Evolutionary conservation across 108 stramenopile species (phyloP), one percentile per base, ranked within the genome.

Genomic region (Nannochloropsis gaditana): DNA sequence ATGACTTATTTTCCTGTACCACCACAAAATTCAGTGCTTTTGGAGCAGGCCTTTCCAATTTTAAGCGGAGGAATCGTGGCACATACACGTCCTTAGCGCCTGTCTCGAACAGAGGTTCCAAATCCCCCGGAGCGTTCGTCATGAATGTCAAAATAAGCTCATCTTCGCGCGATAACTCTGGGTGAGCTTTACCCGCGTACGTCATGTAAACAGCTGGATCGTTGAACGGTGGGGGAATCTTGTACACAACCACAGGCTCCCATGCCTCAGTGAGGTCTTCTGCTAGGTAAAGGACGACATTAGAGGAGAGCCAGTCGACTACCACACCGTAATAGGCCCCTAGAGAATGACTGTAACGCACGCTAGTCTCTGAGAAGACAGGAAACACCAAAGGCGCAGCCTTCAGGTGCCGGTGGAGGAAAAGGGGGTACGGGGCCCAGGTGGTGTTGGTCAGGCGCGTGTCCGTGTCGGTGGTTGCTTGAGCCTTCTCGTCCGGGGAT

Each of bases 141-240:
- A 73, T 73, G 59, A 73, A 73, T 0, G 59, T 73, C 59, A 73
- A 6, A 73, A 73, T 73, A n/a, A 73, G 15, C 59, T 73, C 59
- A 73, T 73, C n/a, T 8, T 73, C 59, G 2, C 59, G 15, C n/a
- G 59, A 15, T 2, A 73, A n/a, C 59, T 73, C 59, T n/a, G 59
- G 59, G 59, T 73, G 59, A n/a, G 59, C 59, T n/a, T 73, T 73
- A n/a, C 59, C 59, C 19, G 59, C 59, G 59, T 73, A 73, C 59
- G 59, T 73, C 59, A 73, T 4, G 8, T 73, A 73, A 73, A 73
- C 59, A 73, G 59, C 59, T 73, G 59, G 59, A 73, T 73, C 59
- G 8, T 73, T 6, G 8, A 73, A 73, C 0, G 59, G 59, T n/a
- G 59, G 59, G n/a, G 59, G 59, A n/a, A 73, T 73, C n/a, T 73